A percentile compares a stretch with the other conserved stretches of the same genome.
phyloP scores from a whole-genome alignment of 371 early-diverging fungal genomes.

The Dichotomocladium elegans region DNA sequence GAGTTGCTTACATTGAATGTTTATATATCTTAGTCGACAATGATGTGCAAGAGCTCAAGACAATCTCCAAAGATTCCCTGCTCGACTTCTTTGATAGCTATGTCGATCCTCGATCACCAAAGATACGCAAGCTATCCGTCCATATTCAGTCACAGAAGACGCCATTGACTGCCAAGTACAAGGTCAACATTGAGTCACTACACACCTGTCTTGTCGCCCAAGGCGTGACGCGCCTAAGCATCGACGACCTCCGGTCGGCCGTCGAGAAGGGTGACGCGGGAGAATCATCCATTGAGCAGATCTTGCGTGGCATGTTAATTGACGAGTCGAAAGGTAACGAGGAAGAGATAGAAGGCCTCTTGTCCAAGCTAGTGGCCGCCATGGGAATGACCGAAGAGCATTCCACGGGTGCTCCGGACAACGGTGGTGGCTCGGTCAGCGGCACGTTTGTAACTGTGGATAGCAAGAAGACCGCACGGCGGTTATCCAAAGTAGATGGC shows the following conservation, averaged over 20 bases:
- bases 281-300: constrained; percentile 33
- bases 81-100: constrained; percentile 57
- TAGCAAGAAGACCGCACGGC: constrained; percentile 40
- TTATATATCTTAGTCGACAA: constrained; percentile 35
- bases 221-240: constrained; percentile 22
- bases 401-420: background rate
- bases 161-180: constrained; percentile 24
- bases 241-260: constrained; percentile 42
- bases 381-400: constrained; percentile 30
- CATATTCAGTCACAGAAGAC: constrained; percentile 66
- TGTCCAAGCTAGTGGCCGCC: constrained; percentile 37
- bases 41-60: constrained; percentile 57
- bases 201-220: constrained; percentile 26
- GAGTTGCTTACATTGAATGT: background rate
- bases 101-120: constrained; percentile 53
- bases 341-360: constrained; percentile 29
- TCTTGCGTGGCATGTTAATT: constrained; percentile 33
- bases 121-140: constrained; percentile 61
- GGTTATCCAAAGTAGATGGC: constrained; percentile 24
- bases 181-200: constrained; percentile 46
- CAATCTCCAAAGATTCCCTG: constrained; percentile 41
- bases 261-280: constrained; percentile 44
- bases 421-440: constrained; percentile 12
- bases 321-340: constrained; percentile 48
- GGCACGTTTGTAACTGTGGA: constrained; percentile 44